Percentiles rank a stretch among this genome's conserved stretches.
Evolutionary conservation across 345 rosid species (phyloP).

Genomic region (Turnera subulata): DNA sequence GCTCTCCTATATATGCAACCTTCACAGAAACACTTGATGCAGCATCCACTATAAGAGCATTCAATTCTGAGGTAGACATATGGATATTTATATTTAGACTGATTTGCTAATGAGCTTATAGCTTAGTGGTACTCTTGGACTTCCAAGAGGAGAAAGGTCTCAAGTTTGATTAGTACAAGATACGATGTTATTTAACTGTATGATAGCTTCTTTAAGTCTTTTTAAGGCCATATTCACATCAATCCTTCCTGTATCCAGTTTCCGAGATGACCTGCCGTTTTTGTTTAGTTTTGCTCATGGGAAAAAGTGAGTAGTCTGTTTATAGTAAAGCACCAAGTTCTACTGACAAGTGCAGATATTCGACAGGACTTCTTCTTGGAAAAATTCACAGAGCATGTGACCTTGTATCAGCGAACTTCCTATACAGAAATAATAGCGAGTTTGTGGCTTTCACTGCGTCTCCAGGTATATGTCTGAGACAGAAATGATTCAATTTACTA

Average conservation of each 20-base stretch:
- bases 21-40: conserved; percentile 92
- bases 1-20: conserved; percentile 86
- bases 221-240: too few relatives aligned
- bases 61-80: conserved; percentile 62
- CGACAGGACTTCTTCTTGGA: conserved; percentile 59
- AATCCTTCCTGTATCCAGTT: too few relatives aligned
- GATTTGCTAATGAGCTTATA: too few relatives aligned
- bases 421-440: conserved; percentile 73
- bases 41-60: conserved; percentile 87
- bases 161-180: too few relatives aligned
- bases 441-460: conserved; percentile 97
- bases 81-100: conserved; percentile 2
- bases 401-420: conserved; percentile 73
- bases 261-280: too few relatives aligned
- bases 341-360: conserved; percentile 15
- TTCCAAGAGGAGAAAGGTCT: too few relatives aligned
- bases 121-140: too few relatives aligned
- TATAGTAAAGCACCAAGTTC: too few relatives aligned
- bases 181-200: too few relatives aligned
- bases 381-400: conserved; percentile 56
- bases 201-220: too few relatives aligned
- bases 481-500: conserved; percentile 2
- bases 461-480: conserved; percentile 54
- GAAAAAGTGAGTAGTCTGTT: too few relatives aligned
- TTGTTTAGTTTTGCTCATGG: too few relatives aligned